Percentiles rank a stretch among this genome's conserved stretches.
These are phyloP conservation scores for Nitzschia sp. DNA, from an alignment of 108 stramenopile genomes.

Conservation along the genomic window DNA sequence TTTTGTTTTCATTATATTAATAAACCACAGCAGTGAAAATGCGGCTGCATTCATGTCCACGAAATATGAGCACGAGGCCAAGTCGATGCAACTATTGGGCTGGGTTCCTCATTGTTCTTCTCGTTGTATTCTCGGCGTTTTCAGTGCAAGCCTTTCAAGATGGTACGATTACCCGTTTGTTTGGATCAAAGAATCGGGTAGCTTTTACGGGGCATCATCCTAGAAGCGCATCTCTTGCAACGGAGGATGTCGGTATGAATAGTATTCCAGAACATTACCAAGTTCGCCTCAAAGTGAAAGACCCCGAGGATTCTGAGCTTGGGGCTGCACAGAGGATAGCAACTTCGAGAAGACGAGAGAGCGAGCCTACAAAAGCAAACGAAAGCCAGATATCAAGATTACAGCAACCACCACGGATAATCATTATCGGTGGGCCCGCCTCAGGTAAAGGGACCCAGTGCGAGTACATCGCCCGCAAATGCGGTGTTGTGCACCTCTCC, in stretches of 20 bases:
- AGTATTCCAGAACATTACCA: too few relatives aligned
- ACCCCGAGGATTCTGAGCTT: too few relatives aligned
- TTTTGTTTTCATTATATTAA: too few relatives aligned
- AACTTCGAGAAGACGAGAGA: too few relatives aligned
- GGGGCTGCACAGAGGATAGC: too few relatives aligned
- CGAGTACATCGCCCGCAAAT: slow-evolving; percentile 82
- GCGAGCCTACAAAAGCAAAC: neutral
- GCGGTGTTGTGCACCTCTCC: slow-evolving; percentile 85
- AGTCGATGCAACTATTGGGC: too few relatives aligned
- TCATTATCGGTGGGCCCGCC: slow-evolving; percentile 92
- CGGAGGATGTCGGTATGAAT: neutral
- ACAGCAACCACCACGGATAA: slow-evolving; percentile 6
- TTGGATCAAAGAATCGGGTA: neutral
- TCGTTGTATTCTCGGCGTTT: neutral
- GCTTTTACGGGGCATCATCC: neutral
- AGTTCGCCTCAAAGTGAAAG: too few relatives aligned
- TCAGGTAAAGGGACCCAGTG: slow-evolving; percentile 98
- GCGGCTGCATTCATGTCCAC: too few relatives aligned
- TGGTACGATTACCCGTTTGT: neutral
- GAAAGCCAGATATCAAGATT: neutral
- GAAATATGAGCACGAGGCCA: too few relatives aligned
- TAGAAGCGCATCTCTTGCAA: neutral
- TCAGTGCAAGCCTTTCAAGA: neutral
- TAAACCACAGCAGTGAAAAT: too few relatives aligned
- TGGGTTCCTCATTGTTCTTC: neutral